phyloP scores from a whole-genome alignment of 106 monocot genomes.

The Dendrobium officinale region DNA sequence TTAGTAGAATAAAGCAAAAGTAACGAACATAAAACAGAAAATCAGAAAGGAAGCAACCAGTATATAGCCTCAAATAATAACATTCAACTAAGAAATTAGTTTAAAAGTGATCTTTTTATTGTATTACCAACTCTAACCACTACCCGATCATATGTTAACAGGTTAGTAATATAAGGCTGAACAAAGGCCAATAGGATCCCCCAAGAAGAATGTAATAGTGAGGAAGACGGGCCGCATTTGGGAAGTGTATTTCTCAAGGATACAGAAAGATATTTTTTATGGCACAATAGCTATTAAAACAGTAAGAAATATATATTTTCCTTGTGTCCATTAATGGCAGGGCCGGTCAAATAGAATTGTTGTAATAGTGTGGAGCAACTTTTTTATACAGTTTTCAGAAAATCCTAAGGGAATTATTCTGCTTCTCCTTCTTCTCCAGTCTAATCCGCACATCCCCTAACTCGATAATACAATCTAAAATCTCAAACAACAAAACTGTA shows the following conservation, averaged over 20 bases:
- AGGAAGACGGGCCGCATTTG: not conserved
- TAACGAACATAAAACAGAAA: not conserved
- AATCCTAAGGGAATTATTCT: too few species aligned
- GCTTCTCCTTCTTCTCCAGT: too few species aligned
- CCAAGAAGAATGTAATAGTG: not conserved
- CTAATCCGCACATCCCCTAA: too few species aligned
- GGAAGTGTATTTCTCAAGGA: not conserved
- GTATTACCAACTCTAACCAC: not conserved
- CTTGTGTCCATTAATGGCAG: not conserved
- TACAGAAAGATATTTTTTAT: not conserved
- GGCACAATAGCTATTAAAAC: not conserved
- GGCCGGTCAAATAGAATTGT: too few species aligned
- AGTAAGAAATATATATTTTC: not conserved
- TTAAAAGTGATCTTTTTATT: not conserved
- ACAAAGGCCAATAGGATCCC: not conserved
- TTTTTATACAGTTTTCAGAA: too few species aligned
- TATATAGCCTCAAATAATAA: not conserved
- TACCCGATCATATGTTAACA: not conserved
- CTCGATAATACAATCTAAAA: not conserved
- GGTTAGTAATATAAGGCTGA: not conserved
- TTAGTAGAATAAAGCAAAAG: not conserved
- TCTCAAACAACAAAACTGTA: not conserved
- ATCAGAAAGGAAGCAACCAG: not conserved
- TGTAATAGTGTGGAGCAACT: too few species aligned
- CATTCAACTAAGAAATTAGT: not conserved